These are phyloP conservation scores for Apiotrichum sp. DNA, from an alignment of 1,284 basidiomycete genomes.

Conservation along the genomic window DNA sequence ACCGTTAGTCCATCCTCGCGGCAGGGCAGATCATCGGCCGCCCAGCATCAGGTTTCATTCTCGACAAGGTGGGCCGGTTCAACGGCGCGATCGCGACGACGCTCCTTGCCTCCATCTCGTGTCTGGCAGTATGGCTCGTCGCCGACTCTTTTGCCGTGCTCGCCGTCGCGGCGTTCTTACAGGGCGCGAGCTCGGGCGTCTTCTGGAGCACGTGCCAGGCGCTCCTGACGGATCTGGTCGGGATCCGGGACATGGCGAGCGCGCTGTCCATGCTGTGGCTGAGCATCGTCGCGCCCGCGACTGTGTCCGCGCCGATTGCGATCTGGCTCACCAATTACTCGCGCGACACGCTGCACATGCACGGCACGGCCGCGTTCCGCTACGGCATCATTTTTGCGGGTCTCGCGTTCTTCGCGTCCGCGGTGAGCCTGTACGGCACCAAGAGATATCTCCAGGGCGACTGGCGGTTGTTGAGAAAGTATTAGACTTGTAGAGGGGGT, in stretches of 20 bases:
- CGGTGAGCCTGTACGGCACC: conserved; percentile 34
- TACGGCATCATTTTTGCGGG: conserved; percentile 47
- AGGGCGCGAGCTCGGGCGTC: conserved; percentile 35
- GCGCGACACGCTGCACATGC: conserved; percentile 22
- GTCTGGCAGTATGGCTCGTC: conserved; percentile 48
- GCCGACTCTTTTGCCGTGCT: conserved; percentile 44
- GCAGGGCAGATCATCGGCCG: conserved; percentile 49
- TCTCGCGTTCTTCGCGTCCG: conserved; percentile 33
- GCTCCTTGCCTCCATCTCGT: conserved; percentile 43
- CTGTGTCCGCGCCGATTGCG: conserved; percentile 46
- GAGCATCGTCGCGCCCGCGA: conserved; percentile 34
- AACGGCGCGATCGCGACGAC: conserved; percentile 46
- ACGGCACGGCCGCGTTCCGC: conserved; percentile 38
- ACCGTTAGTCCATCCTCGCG: conserved; percentile 43
- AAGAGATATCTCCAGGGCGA: conserved; percentile 42
- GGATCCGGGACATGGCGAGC: conserved; percentile 44
- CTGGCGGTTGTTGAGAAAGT: conserved; percentile 30
- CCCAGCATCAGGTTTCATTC: conserved; percentile 39
- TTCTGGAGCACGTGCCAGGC: conserved; percentile 18
- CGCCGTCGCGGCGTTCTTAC: conserved; percentile 45
- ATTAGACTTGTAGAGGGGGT: background rate
- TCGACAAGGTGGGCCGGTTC: conserved; percentile 46
- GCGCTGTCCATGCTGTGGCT: conserved; percentile 48
- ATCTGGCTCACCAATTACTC: conserved; percentile 45
- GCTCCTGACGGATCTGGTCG: conserved; percentile 21